Evolutionary conservation across 306 rosid species (phyloP).

Genomic region (Senna siamea): DNA sequence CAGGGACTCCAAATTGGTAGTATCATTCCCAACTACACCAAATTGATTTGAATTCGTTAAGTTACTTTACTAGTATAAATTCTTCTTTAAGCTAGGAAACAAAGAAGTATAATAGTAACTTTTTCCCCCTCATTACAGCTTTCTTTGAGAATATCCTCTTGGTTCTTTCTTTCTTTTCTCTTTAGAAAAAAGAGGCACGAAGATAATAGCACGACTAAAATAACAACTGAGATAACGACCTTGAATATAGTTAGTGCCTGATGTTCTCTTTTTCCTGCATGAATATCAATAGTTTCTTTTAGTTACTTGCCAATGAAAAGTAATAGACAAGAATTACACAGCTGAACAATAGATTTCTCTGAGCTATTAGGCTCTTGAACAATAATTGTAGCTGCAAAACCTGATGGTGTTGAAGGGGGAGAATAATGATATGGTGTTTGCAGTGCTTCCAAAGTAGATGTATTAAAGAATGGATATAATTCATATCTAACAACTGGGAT

Average conservation of each 20-base stretch:
- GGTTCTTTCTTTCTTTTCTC: conserved; percentile 37
- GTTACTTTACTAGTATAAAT: conserved; percentile 22
- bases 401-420: conserved; percentile 31
- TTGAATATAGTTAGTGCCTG: conserved; percentile 3
- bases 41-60: conserved; percentile 23
- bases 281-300: conserved; percentile 17
- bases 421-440: conserved; percentile 4
- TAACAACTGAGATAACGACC: conserved; percentile 29
- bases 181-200: conserved; percentile 25
- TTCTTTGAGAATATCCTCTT: conserved; percentile 48
- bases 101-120: background rate
- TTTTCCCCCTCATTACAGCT: conserved; percentile 36
- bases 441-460: background rate
- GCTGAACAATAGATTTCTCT: conserved; percentile 15
- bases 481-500: conserved; percentile 41
- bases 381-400: conserved; percentile 17
- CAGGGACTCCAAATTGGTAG: conserved; percentile 42
- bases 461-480: conserved; percentile 27
- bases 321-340: background rate
- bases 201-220: conserved; percentile 31
- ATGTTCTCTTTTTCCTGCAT: conserved; percentile 47
- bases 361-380: conserved; percentile 25
- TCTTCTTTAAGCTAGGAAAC: background rate
- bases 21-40: conserved; percentile 41
- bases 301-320: conserved; percentile 3